Evolutionary conservation across 1,284 basidiomycete genomes (phyloP).

Genomic region (Moniliophthora roreri): DNA sequence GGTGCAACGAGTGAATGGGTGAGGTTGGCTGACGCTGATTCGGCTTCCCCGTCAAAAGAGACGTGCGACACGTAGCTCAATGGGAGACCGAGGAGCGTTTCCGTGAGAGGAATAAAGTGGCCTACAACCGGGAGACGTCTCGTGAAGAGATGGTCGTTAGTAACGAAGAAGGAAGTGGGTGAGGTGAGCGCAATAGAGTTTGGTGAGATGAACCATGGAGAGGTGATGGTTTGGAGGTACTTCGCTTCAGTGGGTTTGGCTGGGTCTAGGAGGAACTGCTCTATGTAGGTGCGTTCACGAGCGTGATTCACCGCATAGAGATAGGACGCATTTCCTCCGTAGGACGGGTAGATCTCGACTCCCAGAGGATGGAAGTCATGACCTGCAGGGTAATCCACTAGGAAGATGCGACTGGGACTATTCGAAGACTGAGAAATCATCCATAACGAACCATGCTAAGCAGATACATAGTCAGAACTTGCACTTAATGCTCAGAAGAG

Average conservation of each 20-base stretch:
- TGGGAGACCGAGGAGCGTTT: slow-evolving; percentile 57
- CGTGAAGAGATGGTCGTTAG: slow-evolving; percentile 70
- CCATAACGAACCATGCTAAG: slow-evolving; percentile 44
- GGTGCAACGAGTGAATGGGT: slow-evolving; percentile 38
- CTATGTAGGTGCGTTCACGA: slow-evolving; percentile 53
- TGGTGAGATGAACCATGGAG: slow-evolving; percentile 56
- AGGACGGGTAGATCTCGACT: slow-evolving; percentile 48
- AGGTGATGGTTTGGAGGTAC: slow-evolving; percentile 57
- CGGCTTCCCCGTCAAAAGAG: slow-evolving; percentile 32
- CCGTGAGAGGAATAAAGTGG: slow-evolving; percentile 47
- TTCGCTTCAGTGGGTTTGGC: slow-evolving; percentile 37
- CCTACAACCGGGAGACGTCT: slow-evolving; percentile 57
- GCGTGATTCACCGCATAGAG: slow-evolving; percentile 69
- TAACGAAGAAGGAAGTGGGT: slow-evolving; percentile 62
- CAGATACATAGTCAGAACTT: no score
- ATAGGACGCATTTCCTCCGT: slow-evolving; percentile 43
- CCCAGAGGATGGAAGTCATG: slow-evolving; percentile 63
- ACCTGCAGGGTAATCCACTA: slow-evolving; percentile 42
- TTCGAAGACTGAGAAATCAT: slow-evolving; percentile 30
- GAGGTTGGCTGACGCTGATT: slow-evolving; percentile 25
- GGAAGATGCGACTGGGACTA: slow-evolving; percentile 25
- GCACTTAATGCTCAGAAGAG: no score
- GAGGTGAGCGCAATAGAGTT: slow-evolving; percentile 66
- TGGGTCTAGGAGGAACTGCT: slow-evolving; percentile 60
- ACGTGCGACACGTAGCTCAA: slow-evolving; percentile 60